Evolutionary conservation across 805 yeast genomes (phyloP).

Genomic region (Sungouiozyma ichnusensis): DNA sequence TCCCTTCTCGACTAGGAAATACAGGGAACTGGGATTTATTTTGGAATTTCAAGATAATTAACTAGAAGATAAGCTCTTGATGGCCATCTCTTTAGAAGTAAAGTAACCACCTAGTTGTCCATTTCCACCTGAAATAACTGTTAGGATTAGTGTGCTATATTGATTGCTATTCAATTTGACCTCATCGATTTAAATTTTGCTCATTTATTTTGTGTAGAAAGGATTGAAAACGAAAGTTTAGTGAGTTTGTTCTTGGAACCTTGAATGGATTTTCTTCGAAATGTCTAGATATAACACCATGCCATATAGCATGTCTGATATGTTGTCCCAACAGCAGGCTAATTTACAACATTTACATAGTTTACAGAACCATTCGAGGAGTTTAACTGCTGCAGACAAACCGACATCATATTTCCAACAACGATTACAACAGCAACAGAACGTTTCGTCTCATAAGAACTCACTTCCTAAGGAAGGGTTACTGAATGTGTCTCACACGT

Average conservation of each 20-base stretch:
- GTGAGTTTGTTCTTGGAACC: not conserved
- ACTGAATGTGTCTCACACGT: not conserved
- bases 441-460: not conserved
- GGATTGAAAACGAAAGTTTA: no score
- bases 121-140: no score
- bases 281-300: conserved; percentile 30
- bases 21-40: not conserved
- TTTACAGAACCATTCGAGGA: conserved; percentile 25
- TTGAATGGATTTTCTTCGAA: not conserved
- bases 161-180: no score
- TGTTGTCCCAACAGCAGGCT: conserved; percentile 10
- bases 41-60: not conserved
- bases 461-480: not conserved
- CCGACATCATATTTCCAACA: conserved; percentile 3
- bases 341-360: conserved; percentile 16
- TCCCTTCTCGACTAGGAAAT: not conserved
- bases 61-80: not conserved
- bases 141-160: no score
- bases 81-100: not conserved
- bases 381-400: conserved; percentile 26
- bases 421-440: conserved; percentile 2
- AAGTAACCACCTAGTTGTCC: no score
- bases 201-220: no score
- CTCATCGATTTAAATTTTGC: no score
- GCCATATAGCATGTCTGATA: conserved; percentile 24